phyloP scores from a whole-genome alignment of 352 stramenopile species.

The Blastocystis sp. region DNA sequence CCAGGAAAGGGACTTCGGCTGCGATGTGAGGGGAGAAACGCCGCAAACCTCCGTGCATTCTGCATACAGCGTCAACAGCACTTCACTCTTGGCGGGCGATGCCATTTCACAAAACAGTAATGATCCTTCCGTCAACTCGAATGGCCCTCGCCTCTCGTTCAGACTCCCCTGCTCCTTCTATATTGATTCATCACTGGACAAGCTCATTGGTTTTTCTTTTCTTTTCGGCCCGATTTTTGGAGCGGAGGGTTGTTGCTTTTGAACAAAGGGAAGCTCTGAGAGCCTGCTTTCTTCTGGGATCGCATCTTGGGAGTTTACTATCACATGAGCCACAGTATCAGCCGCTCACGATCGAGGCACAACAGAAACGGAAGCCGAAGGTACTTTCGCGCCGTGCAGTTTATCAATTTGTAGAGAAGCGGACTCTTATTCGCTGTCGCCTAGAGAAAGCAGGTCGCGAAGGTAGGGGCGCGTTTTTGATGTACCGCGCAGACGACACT shows the following conservation, averaged over 20 bases:
- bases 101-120: neutral
- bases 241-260: neutral
- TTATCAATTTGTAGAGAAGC: neutral
- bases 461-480: neutral
- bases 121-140: neutral
- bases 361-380: neutral
- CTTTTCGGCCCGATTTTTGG: too few relatives aligned
- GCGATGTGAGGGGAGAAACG: too few relatives aligned
- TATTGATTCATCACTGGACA: too few relatives aligned
- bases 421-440: neutral
- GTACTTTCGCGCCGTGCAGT: neutral
- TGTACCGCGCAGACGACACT: neutral
- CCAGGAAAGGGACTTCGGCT: neutral
- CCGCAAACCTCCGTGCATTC: neutral
- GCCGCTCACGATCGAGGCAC: neutral
- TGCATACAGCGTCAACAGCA: constrained; percentile 5
- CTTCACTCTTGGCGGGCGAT: constrained; percentile 1
- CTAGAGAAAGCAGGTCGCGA: neutral
- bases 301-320: neutral
- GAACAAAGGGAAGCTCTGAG: neutral
- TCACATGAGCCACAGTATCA: neutral
- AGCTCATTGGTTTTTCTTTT: too few relatives aligned
- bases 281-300: neutral
- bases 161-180: too few relatives aligned
- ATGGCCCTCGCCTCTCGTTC: too few relatives aligned